phyloP scores from a whole-genome alignment of 306 rosid species.

The apple (Malus domestica) region ASM211411v1 NC_041796.1:10094001-10094500 shows the following conservation, averaged over 20 bases:
- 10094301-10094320: constrained; percentile 79
- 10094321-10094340: constrained; percentile 82
- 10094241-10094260: constrained; percentile 61
- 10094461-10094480: constrained; percentile 2
- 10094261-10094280: constrained; percentile 45
- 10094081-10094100: constrained; percentile 85
- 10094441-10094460: background rate
- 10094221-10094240: constrained; percentile 82
- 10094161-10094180: constrained; percentile 74
- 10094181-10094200: constrained; percentile 59
- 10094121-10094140: constrained; percentile 25
- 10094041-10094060: background rate
- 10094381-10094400: background rate
- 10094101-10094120: constrained; percentile 96
- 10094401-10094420: background rate
- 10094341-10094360: constrained; percentile 46
- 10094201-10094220: constrained; percentile 71
- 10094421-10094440: background rate
- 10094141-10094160: constrained; percentile 37
- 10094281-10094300: constrained; percentile 50
- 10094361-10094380: background rate
- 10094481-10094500: background rate
- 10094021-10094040: too few species aligned
- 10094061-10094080: constrained; percentile 22
- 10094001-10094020: background rate